Conservation (phyloP, 2,329 filamentous ascomycete genomes). For the Gaeumannomyces tritici region DNA sequence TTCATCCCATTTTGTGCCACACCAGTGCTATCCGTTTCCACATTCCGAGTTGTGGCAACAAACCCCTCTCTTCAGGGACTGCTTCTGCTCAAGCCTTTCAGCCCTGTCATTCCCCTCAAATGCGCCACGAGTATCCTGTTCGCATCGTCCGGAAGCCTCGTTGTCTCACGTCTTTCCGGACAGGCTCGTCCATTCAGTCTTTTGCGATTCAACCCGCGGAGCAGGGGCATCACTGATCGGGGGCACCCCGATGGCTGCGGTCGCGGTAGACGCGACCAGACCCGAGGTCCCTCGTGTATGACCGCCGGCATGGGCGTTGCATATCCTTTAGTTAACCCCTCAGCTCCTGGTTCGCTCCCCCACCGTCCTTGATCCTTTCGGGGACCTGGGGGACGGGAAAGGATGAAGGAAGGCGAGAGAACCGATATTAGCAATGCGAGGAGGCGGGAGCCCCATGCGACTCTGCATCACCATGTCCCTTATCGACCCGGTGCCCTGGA, state of each 20-base stretch:
- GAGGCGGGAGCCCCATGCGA: background rate
- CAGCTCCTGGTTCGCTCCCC: background rate
- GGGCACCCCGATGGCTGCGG: background rate
- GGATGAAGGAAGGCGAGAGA: too few relatives aligned
- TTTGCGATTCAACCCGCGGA: background rate
- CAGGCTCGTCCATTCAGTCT: background rate
- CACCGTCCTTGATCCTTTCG: too few relatives aligned
- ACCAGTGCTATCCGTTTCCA: too few relatives aligned
- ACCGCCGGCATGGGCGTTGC: background rate
- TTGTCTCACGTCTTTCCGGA: background rate
- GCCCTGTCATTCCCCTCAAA: too few relatives aligned
- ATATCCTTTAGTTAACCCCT: background rate
- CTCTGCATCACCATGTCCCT: background rate
- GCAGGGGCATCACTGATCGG: background rate
- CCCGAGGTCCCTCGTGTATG: background rate
- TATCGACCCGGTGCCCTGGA: background rate
- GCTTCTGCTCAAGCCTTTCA: too few relatives aligned
- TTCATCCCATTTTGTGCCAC: too few relatives aligned
- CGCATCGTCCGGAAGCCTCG: background rate
- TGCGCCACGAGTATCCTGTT: background rate
- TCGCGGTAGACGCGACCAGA: background rate
- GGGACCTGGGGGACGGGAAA: too few relatives aligned
- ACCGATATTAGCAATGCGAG: background rate
- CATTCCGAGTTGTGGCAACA: background rate
- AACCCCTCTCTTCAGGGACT: too few relatives aligned